These are phyloP conservation scores for Fremontodendron californicum DNA, from an alignment of 345 rosid species.

Conservation along the genomic window DNA sequence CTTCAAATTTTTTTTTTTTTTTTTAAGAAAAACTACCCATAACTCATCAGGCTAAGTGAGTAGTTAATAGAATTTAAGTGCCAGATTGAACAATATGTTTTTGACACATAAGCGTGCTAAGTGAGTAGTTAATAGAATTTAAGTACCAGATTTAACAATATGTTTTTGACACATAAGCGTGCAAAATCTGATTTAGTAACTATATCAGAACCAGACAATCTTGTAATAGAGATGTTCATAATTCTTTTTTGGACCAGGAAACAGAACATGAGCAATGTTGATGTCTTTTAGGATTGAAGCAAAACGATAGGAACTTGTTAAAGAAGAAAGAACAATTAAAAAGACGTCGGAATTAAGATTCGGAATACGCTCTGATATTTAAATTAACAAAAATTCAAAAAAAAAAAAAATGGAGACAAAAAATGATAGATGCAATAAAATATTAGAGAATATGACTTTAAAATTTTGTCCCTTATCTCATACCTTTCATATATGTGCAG, in stretches of 20 bases:
- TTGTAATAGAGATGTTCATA: background rate
- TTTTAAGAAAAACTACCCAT: background rate
- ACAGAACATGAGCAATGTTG: background rate
- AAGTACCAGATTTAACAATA: background rate
- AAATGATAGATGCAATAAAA: too few relatives aligned
- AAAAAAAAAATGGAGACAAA: too few relatives aligned
- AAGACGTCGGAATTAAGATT: too few relatives aligned
- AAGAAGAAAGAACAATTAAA: too few relatives aligned
- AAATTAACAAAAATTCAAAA: too few relatives aligned
- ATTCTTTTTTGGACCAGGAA: background rate
- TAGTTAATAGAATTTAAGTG: background rate
- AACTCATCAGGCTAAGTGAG: background rate
- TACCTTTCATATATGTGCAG: too few relatives aligned
- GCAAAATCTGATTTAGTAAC: background rate
- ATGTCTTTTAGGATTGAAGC: too few relatives aligned
- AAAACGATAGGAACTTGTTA: too few relatives aligned
- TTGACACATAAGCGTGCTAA: background rate
- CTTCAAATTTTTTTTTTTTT: too few relatives aligned
- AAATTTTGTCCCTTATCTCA: too few relatives aligned
- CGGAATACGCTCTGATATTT: too few relatives aligned
- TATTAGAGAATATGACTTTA: too few relatives aligned
- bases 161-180: background rate
- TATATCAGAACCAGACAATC: background rate
- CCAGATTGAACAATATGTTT: background rate
- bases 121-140: background rate